Percentiles rank a stretch among this genome's conserved stretches.
These are phyloP conservation scores for Fusarium incarnatum DNA, from an alignment of 2,329 filamentous ascomycete genomes.

Conservation along the genomic window DNA sequence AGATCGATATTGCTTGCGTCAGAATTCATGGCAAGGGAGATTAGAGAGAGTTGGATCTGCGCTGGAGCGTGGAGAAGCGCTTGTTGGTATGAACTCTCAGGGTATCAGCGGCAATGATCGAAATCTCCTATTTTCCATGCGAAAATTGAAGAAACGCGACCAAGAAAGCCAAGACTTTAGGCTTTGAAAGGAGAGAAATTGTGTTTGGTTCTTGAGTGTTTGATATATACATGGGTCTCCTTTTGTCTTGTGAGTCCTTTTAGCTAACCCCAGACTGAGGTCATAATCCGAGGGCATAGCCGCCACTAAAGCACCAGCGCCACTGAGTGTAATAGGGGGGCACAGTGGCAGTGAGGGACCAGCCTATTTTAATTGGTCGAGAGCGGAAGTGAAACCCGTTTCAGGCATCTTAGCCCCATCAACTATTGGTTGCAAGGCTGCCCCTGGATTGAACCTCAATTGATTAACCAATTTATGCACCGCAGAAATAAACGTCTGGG, in stretches of 20 bases:
- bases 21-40: conserved; percentile 30
- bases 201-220: conserved; percentile 10
- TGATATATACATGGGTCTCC: conserved; percentile 22
- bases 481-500: conserved; percentile 24
- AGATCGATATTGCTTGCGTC: conserved; percentile 22
- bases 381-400: conserved; percentile 40
- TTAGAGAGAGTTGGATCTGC: conserved; percentile 9
- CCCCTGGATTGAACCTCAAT: conserved; percentile 26
- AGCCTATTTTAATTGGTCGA: conserved; percentile 30
- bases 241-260: neutral
- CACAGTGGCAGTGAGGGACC: conserved; percentile 23
- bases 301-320: conserved; percentile 21
- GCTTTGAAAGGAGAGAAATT: neutral
- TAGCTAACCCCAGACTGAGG: conserved; percentile 18
- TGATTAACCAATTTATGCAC: conserved; percentile 16
- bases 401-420: conserved; percentile 40
- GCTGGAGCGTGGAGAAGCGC: conserved; percentile 15
- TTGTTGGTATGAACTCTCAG: conserved; percentile 5
- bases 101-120: conserved; percentile 7
- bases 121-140: conserved; percentile 8
- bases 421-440: conserved; percentile 11
- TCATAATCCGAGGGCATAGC: conserved; percentile 27
- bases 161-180: conserved; percentile 1
- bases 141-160: neutral
- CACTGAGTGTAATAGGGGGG: conserved; percentile 27